These are phyloP conservation scores for Hawksworthiomyces lignivorus DNA, from an alignment of 2,329 filamentous ascomycete species.

Conservation along the genomic window DNA sequence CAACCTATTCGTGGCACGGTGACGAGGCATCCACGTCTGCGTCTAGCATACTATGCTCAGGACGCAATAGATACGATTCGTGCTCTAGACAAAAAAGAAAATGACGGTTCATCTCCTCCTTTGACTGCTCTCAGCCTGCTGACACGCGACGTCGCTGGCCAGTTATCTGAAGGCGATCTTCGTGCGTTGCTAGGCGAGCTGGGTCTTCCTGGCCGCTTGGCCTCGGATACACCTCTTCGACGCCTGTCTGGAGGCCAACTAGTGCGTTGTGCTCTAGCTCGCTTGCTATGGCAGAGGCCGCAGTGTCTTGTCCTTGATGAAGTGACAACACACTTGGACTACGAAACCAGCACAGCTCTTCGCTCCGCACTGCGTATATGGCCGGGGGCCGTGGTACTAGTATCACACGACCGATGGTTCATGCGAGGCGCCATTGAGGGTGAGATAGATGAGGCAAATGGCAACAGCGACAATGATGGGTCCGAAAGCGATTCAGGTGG, in stretches of 20 bases:
- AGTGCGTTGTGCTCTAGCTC: slow-evolving; percentile 57
- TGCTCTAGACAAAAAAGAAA: slow-evolving; percentile 36
- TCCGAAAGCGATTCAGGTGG: slow-evolving; percentile 38
- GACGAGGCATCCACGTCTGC: slow-evolving; percentile 59
- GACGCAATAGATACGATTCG: slow-evolving; percentile 67
- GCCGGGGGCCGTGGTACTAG: slow-evolving; percentile 66
- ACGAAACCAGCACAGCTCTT: slow-evolving; percentile 68
- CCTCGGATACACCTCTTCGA: slow-evolving; percentile 64
- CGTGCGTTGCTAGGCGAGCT: slow-evolving; percentile 60
- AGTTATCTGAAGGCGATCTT: slow-evolving; percentile 57
- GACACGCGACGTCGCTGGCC: slow-evolving; percentile 41
- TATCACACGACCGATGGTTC: slow-evolving; percentile 79
- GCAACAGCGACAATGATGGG: slow-evolving; percentile 36
- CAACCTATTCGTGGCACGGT: slow-evolving; percentile 29
- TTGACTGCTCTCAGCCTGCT: slow-evolving; percentile 61
- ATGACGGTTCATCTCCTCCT: slow-evolving; percentile 21
- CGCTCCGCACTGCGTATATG: slow-evolving; percentile 58
- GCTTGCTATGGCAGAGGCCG: slow-evolving; percentile 59
- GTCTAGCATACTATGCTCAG: slow-evolving; percentile 66
- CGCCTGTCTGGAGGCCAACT: slow-evolving; percentile 75
- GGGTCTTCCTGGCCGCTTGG: slow-evolving; percentile 61
- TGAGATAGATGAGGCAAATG: slow-evolving; percentile 30
- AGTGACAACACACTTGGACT: slow-evolving; percentile 79
- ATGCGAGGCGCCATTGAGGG: slow-evolving; percentile 67
- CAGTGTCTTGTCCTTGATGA: slow-evolving; percentile 73